A percentile compares a stretch with the other conserved stretches of the same genome.
Evolutionary conservation across 2,329 filamentous ascomycete species (phyloP).

Genomic region (Pyrenophora teres): DNA sequence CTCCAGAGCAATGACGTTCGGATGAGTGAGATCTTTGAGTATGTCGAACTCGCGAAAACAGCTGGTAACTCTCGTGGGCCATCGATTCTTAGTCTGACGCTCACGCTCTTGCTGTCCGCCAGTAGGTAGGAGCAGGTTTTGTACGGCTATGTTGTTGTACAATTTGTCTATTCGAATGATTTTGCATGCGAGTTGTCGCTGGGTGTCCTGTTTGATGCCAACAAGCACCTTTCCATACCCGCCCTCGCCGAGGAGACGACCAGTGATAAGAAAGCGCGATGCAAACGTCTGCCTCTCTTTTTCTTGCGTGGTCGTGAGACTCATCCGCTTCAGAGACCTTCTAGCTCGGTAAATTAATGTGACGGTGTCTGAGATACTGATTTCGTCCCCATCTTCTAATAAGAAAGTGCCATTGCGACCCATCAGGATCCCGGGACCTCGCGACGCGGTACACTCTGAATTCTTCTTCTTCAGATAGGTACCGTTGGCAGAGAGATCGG

Average conservation of each 20-base stretch:
- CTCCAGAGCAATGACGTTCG: slow-evolving; percentile 63
- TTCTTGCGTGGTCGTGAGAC: slow-evolving; percentile 31
- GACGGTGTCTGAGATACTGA: slow-evolving; percentile 41
- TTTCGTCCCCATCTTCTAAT: slow-evolving; percentile 51
- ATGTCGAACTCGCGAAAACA: slow-evolving; percentile 54
- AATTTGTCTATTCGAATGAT: slow-evolving; percentile 58
- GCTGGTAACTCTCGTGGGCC: slow-evolving; percentile 32
- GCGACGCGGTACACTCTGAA: slow-evolving; percentile 24
- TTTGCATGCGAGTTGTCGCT: slow-evolving; percentile 71
- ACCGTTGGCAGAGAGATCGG: slow-evolving; percentile 53
- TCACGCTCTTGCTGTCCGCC: slow-evolving; percentile 1
- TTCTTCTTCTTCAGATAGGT: slow-evolving; percentile 44
- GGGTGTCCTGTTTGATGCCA: slow-evolving; percentile 57
- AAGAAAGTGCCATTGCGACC: slow-evolving; percentile 46
- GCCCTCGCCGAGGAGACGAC: slow-evolving; percentile 60
- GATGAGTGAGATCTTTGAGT: slow-evolving; percentile 60
- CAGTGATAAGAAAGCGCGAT: slow-evolving; percentile 55
- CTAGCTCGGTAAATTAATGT: slow-evolving; percentile 35
- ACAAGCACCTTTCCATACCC: slow-evolving; percentile 60
- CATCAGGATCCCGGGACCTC: slow-evolving; percentile 38
- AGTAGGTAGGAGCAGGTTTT: slow-evolving; percentile 12
- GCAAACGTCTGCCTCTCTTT: slow-evolving; percentile 52
- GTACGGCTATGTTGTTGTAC: slow-evolving; percentile 12
- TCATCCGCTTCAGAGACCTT: slow-evolving; percentile 4
- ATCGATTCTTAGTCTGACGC: slow-evolving; percentile 16